Evolutionary conservation across 495 filamentous ascomycete species (phyloP).

Genomic region (Tuber melanosporum): DNA sequence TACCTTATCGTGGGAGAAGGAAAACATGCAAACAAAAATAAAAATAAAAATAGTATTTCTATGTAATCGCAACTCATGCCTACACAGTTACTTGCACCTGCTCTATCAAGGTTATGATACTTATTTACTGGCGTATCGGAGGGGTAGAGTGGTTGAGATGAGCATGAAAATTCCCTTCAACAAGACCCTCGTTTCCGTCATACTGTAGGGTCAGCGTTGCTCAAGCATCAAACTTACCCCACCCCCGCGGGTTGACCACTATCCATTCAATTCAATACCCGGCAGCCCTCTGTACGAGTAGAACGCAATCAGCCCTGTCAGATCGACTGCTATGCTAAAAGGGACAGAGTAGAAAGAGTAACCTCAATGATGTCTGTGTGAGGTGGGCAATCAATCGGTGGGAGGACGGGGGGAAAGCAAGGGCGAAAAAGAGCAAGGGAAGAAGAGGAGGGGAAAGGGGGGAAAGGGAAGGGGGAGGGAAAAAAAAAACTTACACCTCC

Average conservation of each 20-base stretch:
- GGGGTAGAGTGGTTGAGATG: neutral
- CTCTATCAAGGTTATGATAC: neutral
- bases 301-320: neutral
- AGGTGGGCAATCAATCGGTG: neutral
- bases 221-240: neutral
- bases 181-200: neutral
- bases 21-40: neutral
- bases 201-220: neutral
- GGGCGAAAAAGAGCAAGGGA: neutral
- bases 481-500: slow-evolving; percentile 13
- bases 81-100: neutral
- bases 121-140: neutral
- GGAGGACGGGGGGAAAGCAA: neutral
- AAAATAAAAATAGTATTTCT: neutral
- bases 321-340: neutral
- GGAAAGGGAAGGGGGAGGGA: neutral
- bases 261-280: slow-evolving; percentile 1
- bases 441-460: neutral
- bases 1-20: neutral
- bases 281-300: neutral
- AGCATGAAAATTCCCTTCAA: neutral
- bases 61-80: neutral
- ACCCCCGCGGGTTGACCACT: neutral
- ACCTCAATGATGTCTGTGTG: neutral
- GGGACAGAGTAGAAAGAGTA: slow-evolving; percentile 2